Evolutionary conservation across 2,329 filamentous ascomycete species (phyloP), one percentile per base, ranked within the genome.

Genomic region (Aspergillus tamarii): DNA sequence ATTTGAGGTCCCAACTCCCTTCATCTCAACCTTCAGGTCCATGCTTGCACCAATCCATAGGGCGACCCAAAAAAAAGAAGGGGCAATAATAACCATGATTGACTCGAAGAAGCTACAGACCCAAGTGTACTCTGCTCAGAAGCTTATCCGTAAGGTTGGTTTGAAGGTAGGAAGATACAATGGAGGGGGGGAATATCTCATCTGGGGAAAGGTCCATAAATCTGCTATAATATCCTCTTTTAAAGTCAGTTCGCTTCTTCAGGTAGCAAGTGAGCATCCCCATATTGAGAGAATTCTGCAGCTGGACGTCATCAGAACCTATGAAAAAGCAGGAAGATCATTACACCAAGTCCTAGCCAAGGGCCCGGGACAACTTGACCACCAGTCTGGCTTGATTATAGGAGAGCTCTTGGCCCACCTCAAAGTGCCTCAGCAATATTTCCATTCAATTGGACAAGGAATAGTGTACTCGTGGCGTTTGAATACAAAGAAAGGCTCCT

Each of bases 41-140:
- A 70, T 72, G 1, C 59, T 80, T 0, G 55, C 73, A 0, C 73
- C 77, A 0, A 48, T 80, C 0, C 77, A 80, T 46, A 67, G 77
- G 43, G 75, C 72, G 0, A n/a, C 78, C 3, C 61, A 66, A 6
- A 54, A 64, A 0, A 45, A 66, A 21, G 66, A 73, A 16, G 68
- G 67, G 0, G 74, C 77, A 0, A 65, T 67, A 0, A 23, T 80
- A 1, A 67, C 70, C 0, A 67, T 80, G 0, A 72, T 80, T 19
- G 75, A 80, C 39, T 59, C 73, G 0, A 65, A 59, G 0, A 72
- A 73, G 36, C 54, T 79, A 0, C 36, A 63, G 1, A 64, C 60
- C 0, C 50, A 66, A 1, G 57, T 77, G 0, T 78, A 73, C 54
- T 73, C 71, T 2, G 76, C 77, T 0, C 7, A 57, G 6, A 60